Evolutionary conservation across 768 basidiomycete species (phyloP), one percentile per base, ranked within the genome.

Genomic region (Boletus subparvulus): DNA sequence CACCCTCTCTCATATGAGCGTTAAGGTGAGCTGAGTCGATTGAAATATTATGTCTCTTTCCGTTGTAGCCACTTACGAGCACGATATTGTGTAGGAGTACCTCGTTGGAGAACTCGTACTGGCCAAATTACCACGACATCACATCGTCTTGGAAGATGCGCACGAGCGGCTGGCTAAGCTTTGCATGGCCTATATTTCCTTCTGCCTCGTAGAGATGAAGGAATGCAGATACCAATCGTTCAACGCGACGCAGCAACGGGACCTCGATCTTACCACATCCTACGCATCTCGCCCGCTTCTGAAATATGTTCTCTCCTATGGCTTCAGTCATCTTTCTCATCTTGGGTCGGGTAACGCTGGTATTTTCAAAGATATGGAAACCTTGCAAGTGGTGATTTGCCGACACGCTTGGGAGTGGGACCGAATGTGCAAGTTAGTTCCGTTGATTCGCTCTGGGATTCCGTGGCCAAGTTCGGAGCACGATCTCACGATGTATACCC

Each of bases 1-100:
- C 8, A 21, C 59, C 0, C 54, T 52, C 0, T 58, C 63, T 24
- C 63, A 61, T n/a, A 57, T 57, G 59, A 65, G 63, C 41, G 50
- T 65, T 12, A 64, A 57, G 46, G 63, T 65, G n/a, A 45, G 46
- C 10, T 17, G 4, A 2, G 12, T 36, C 19, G 16, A 36, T 16
- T 13, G 1, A 33, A 33, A 6, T 14, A 35, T 7, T 21, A 19
- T 16, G 6, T 8, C 0, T 44, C 21, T 24, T 14, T 11, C 14
- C 6, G 5, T 8, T 11, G 7, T 13, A 13, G 16, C 16, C 24
- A 2, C 48, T 49, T 28, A 41, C 6, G 21, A 36, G 6, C 1
- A 2, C 11, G 6, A 7, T 17, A 7, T n/a, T 16, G 1, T 19
- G 6, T 12, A 64, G 62, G 52, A 64, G 4, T 64, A 64, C 37